These are phyloP conservation scores for Inga leiocalycina DNA, from an alignment of 306 rosid species.

Conservation along the genomic window DNA sequence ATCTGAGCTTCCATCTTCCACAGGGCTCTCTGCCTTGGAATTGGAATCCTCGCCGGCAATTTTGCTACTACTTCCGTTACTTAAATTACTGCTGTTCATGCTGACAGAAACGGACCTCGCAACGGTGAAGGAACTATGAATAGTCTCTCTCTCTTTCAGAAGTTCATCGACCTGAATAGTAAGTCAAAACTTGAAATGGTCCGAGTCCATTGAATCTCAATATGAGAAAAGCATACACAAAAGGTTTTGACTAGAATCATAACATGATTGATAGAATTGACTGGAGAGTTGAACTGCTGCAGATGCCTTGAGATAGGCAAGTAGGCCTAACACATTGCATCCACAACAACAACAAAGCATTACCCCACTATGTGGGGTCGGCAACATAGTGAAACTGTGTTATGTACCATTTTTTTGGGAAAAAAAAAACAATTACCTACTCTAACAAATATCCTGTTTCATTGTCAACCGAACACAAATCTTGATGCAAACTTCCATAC, in stretches of 20 bases:
- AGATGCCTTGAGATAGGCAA: background rate
- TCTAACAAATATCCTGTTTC: background rate
- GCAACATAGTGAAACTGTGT: background rate
- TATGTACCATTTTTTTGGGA: background rate
- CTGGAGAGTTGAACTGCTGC: background rate
- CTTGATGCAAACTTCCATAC: background rate
- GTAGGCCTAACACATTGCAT: background rate
- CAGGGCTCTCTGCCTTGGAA: conserved; percentile 63
- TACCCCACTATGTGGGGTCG: no score
- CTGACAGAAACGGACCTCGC: conserved; percentile 36
- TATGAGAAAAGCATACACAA: background rate
- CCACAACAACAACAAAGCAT: background rate
- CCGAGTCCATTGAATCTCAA: background rate
- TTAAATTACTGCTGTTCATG: conserved; percentile 51
- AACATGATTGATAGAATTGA: background rate
- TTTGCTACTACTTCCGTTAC: conserved; percentile 85
- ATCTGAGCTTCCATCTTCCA: conserved; percentile 84
- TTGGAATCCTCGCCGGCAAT: conserved; percentile 59
- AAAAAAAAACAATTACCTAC: background rate
- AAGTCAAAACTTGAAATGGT: background rate
- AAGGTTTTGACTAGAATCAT: background rate
- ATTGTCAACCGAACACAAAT: background rate
- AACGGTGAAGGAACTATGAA: conserved; percentile 79
- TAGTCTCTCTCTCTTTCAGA: conserved; percentile 85
- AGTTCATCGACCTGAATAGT: conserved; percentile 88